Percentiles rank a stretch among this genome's conserved stretches.
These are phyloP conservation scores for Bolboschoenoplectus hybrid DNA, from an alignment of 202 grass and related monocot species.

Conservation along the genomic window DNA sequence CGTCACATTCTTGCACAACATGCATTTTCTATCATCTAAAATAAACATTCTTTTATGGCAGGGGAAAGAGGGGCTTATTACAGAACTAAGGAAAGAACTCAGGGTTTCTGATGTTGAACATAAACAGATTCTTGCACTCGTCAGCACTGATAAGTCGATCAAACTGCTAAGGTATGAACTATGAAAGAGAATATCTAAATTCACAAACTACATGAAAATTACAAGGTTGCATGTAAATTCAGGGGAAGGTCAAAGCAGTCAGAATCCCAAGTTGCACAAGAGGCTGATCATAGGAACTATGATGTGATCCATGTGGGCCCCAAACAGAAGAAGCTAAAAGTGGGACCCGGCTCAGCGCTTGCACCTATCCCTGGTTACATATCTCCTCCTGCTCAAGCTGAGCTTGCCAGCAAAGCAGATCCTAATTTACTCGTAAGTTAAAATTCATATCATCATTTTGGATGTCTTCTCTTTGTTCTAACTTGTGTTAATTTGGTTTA, in stretches of 20 bases:
- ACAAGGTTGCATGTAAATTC: constrained; percentile 21
- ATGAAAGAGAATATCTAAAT: not conserved
- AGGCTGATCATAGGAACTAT: not conserved
- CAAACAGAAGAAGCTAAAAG: constrained; percentile 10
- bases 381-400: constrained; percentile 9
- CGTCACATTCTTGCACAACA: constrained; percentile 14
- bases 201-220: constrained; percentile 1
- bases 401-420: not conserved
- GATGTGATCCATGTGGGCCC: constrained; percentile 1
- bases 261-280: not conserved
- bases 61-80: constrained; percentile 62
- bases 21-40: constrained; percentile 30
- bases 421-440: not conserved
- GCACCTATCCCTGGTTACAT: not conserved
- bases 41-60: constrained; percentile 43
- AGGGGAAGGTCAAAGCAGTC: constrained; percentile 6
- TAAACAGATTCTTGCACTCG: constrained; percentile 56
- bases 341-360: not conserved
- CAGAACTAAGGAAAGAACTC: constrained; percentile 61
- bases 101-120: constrained; percentile 67
- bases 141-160: constrained; percentile 59
- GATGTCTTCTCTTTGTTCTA: not conserved
- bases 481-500: not conserved
- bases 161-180: constrained; percentile 57
- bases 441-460: constrained; percentile 13